phyloP scores from a whole-genome alignment of 805 yeast genomes.

The Pichia thaimueangensis region DNA sequence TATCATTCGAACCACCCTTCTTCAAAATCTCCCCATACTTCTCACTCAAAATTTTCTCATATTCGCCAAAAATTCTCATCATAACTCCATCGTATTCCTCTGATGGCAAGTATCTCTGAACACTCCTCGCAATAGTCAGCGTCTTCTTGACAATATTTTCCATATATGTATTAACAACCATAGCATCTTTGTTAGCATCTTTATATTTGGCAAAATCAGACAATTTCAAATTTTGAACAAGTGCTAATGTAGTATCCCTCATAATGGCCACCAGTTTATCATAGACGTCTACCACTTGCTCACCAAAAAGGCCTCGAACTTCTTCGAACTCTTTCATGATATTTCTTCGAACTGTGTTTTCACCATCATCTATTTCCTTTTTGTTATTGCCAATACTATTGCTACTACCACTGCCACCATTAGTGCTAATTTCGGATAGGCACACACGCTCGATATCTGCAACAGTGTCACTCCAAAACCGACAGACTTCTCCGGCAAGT shows the following conservation, averaged over 20 bases:
- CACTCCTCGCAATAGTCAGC: slow-evolving; percentile 52
- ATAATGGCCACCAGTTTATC: slow-evolving; percentile 62
- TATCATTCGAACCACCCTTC: slow-evolving; percentile 47
- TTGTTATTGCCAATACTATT: slow-evolving; percentile 20
- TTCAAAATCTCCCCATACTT: slow-evolving; percentile 44
- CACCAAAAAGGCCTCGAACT: slow-evolving; percentile 38
- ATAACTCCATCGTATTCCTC: slow-evolving; percentile 39
- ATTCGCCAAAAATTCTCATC: slow-evolving; percentile 49
- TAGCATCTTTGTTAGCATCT: background rate
- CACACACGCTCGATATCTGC: slow-evolving; percentile 21
- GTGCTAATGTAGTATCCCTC: slow-evolving; percentile 44
- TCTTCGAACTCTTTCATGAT: slow-evolving; percentile 33
- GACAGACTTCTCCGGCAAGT: slow-evolving; percentile 59
- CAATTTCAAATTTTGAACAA: slow-evolving; percentile 1
- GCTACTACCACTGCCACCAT: slow-evolving; percentile 16
- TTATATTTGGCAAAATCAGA: background rate
- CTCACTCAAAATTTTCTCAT: slow-evolving; percentile 48
- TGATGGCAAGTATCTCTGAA: slow-evolving; percentile 51
- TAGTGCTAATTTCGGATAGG: slow-evolving; percentile 14
- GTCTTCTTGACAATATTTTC: slow-evolving; percentile 61
- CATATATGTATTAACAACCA: slow-evolving; percentile 57
- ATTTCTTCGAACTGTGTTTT: slow-evolving; percentile 24
- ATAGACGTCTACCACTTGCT: slow-evolving; percentile 59
- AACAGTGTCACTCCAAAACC: slow-evolving; percentile 34
- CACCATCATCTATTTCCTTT: too few species aligned